Evolutionary conservation across 1,284 basidiomycete species (phyloP).

Genomic region (Boletus albobrunnescens): DNA sequence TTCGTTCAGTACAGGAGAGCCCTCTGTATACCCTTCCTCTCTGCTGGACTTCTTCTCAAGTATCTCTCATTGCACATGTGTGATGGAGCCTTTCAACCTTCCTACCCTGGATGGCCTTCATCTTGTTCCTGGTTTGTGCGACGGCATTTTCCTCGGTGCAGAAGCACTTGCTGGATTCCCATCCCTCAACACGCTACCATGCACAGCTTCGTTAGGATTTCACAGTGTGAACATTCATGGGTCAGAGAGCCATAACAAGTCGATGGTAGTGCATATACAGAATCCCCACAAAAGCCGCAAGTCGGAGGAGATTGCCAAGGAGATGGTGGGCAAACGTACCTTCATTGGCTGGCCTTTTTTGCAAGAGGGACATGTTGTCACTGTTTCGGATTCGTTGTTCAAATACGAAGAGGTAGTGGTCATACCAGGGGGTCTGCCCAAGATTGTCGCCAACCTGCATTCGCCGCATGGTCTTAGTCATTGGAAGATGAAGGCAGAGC

Average conservation of each 20-base stretch:
- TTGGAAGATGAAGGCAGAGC: conserved; percentile 78
- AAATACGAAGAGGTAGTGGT: conserved; percentile 74
- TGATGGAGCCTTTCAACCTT: conserved; percentile 77
- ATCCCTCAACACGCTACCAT: conserved; percentile 85
- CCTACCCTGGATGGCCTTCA: conserved; percentile 87
- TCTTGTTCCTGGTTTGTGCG: conserved; percentile 81
- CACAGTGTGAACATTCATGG: conserved; percentile 96
- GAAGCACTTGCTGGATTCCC: conserved; percentile 94
- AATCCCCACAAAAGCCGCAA: conserved; percentile 70
- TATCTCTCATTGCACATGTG: conserved; percentile 78
- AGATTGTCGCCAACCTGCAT: conserved; percentile 72
- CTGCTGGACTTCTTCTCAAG: conserved; percentile 94
- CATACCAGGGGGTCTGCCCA: conserved; percentile 50
- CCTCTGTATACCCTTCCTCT: conserved; percentile 80
- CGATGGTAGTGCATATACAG: conserved; percentile 85
- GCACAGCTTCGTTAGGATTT: conserved; percentile 72
- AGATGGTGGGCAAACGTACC: conserved; percentile 73
- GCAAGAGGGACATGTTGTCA: conserved; percentile 85
- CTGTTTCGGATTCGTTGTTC: conserved; percentile 85
- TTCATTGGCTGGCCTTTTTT: conserved; percentile 95
- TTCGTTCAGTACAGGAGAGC: conserved; percentile 61
- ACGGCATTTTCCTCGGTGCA: conserved; percentile 85
- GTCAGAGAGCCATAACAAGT: conserved; percentile 84
- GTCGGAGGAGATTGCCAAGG: conserved; percentile 69
- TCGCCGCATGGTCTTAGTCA: conserved; percentile 56